Base-by-base conservation (phyloP, 2,329 filamentous ascomycete genomes). In the Pyricularia pennisetigena region DNA sequence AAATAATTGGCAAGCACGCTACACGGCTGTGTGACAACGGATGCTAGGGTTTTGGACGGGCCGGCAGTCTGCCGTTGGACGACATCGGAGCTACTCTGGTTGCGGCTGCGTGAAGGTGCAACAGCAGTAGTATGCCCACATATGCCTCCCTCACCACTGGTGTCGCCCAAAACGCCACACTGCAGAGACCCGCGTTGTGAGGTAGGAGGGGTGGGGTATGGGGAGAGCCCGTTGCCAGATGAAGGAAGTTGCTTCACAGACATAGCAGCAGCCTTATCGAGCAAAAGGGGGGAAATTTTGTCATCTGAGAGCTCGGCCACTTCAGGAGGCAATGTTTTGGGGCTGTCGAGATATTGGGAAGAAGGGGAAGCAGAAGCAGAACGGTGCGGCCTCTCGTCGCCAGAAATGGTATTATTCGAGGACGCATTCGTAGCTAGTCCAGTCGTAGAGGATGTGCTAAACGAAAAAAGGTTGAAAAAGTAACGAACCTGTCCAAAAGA, bases 401-500 rank as follows among this genome's bases (percentile, higher is more conserved):
- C 57, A 63, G 23, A 69, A 67, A 73, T 68, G 35, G 73, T 68
- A 63, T 71, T 67, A 65, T 71, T 68, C 62, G 74, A 75, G 70
- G 75, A 73, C 70, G 73, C 74, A 74, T 77, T 74, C 72, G 77
- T 76, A 74, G 75, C 74, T 76, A 78, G 74, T 78, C 78, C 74
- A 77, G 77, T 74, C 72, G 74, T 76, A 75, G 76, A 75, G 73
- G 77, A 78, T 69, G 75, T 75, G 73, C 77, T 74, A 73, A 76
- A 78, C 73, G 78, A 77, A 74, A 78, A 79, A 78, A 78, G 77
- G n/a, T 73, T 82, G 80, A 85, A 86, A 85, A 88, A 89, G 88
- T 83, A 86, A 97, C 95, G 90, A 97, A 99, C 95, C 94, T 99
- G 95, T 83, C 90, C 91, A 86, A 98, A 97, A 85, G 95, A 97